Evolutionary conservation across 306 rosid genomes (phyloP), one percentile per base, ranked within the genome.

Genomic region (Rosa multiflora): DNA sequence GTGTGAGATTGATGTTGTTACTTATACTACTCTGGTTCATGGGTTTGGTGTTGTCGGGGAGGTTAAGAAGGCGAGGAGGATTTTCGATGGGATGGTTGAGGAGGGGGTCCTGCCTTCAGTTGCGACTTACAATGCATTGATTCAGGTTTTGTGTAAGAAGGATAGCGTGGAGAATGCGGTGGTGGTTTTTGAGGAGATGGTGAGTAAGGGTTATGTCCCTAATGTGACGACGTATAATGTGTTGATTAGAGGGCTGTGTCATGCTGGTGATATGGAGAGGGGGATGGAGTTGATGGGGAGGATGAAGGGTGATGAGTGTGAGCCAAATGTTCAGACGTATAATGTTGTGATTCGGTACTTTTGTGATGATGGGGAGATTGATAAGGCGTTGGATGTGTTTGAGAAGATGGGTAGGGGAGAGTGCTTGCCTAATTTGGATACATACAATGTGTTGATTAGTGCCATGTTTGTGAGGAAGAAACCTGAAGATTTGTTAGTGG

Each of bases 391-490:
- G 79, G 46, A 66, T 43, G 35, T 86, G 87, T 90, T 92, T 86
- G 90, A 81, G 80, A 89, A 90, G 87, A 95, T 92, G 94, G 87
- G 87, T n/a, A 40, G 76, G 39, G 86, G 85, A 14, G 47, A 83
- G 26, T 92, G 92, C 73, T 89, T 93, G 83, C 97, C 98, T 12
- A 95, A 93, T 84, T 80, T 95, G 85, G 98, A 95, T 63, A 90
- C 98, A 0, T 93, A 95, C 70, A 93, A 95, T 72, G 78, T 93
- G 86, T 58, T 95, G 87, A 92, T 93, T 8, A 83, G 96, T 74
- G 90, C 90, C 0, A 92, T 92, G 97, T 95, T 95, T 89, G 89
- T 89, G 85, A 89, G 96, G 91, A 95, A 90, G 88, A 88, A 87
- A 77, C 82, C 91, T 0, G 91, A 86, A 9, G 97, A 92, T 87